Evolutionary conservation across 164 flowering plant genomes (phyloP), one percentile per base, ranked within the genome.

Genomic region (Dillenia turbinata): DNA sequence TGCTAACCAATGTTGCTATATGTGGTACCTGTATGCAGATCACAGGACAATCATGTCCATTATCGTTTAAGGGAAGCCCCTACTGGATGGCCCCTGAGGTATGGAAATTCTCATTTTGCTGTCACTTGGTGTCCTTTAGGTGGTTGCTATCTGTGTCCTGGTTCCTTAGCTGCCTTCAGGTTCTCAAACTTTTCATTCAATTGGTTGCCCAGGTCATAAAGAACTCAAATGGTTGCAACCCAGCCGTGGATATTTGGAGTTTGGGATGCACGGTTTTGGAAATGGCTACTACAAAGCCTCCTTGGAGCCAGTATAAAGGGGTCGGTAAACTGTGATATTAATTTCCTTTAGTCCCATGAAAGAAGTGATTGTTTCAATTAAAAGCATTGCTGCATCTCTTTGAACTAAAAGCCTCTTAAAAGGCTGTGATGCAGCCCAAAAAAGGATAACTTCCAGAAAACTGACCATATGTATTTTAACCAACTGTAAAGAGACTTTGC

Each of bases 71-170:
- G 72, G 97, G 93, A 61, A 89, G 90, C 69, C 97, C 97, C 33
- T 87, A 91, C 71, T 91, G 96, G 97, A 89, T 89, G 96, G 97
- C 97, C 49, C 97, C 97, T 70, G 97, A 91, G 97, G 97, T 91
- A 12, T 49, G 76, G 43, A 45, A 47, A 19, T 60, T 56, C 62
- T 61, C 57, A 15, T 49, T 44, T 16, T 49, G 54, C 40, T 26
- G 13, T 44, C 24, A 33, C 40, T 33, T 26, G 5, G 40, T 33
- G 40, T 33, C 40, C 7, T 33, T 33, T 4, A 33, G 40, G 40
- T 33, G 44, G 16, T 19, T 56, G 15, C 9, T 48, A 19, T 5
- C 46, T 17, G 9, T 51, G 54, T 40, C 53, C 44, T 48, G n/a
- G 9, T 66, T 49, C 22, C 52, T 12, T 0, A 33, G 51, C 5